Conservation (phyloP, 2,329 filamentous ascomycete species). For the Aspergillus candidus region DNA sequence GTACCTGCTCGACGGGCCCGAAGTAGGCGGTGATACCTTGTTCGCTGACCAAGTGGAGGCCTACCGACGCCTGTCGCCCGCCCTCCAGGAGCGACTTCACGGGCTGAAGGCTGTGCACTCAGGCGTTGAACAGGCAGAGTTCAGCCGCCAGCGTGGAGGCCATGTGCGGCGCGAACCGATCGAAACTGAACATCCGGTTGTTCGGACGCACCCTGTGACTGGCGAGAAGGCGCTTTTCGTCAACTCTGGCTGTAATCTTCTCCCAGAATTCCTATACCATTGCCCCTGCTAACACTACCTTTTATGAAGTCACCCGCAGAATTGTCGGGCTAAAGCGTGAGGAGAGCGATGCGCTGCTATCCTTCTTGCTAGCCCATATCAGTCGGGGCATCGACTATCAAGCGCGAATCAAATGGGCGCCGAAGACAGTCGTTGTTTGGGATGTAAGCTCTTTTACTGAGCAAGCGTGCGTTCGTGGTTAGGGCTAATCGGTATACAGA, state of each 20-base stretch:
- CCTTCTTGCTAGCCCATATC: conserved; percentile 16
- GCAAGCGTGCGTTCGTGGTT: conserved; percentile 25
- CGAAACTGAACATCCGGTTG: conserved; percentile 64
- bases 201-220: conserved; percentile 41
- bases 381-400: conserved; percentile 20
- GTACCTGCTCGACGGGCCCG: conserved; percentile 72
- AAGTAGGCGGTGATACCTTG: conserved; percentile 72
- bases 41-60: conserved; percentile 73
- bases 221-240: conserved; percentile 33
- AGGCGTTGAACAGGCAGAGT: conserved; percentile 68
- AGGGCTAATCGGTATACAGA: conserved; percentile 16
- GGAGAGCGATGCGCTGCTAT: conserved; percentile 37
- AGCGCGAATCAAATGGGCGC: conserved; percentile 20
- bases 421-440: conserved; percentile 25
- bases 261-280: background rate
- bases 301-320: conserved; percentile 30
- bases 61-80: conserved; percentile 69
- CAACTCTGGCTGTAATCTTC: conserved; percentile 24
- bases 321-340: conserved; percentile 42
- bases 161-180: conserved; percentile 69
- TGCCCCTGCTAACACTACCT: background rate
- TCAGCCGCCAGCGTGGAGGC: conserved; percentile 56
- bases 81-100: conserved; percentile 70
- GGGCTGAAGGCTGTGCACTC: conserved; percentile 74
- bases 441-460: conserved; percentile 35